Evolutionary conservation across 2,329 filamentous ascomycete genomes (phyloP).

Genomic region (Neonectria ditissima): DNA sequence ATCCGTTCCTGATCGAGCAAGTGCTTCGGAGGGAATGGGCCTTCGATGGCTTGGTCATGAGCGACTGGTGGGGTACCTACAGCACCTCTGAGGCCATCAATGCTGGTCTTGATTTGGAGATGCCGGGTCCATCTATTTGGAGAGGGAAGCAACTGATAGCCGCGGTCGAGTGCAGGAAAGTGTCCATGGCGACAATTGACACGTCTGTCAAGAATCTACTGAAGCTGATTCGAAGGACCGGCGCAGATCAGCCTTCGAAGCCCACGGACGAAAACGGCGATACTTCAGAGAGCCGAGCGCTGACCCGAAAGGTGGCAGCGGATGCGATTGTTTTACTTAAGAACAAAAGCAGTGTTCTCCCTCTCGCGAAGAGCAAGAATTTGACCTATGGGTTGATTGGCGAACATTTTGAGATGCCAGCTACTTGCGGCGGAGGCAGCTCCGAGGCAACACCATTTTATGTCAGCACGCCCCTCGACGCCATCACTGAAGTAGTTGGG

Average conservation of each 20-base stretch:
- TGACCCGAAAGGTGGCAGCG: neutral
- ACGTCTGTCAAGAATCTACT: slow-evolving; percentile 39
- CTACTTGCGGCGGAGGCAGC: slow-evolving; percentile 47
- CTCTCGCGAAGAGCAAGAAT: slow-evolving; percentile 22
- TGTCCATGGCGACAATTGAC: slow-evolving; percentile 34
- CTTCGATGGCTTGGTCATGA: slow-evolving; percentile 45
- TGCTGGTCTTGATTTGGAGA: slow-evolving; percentile 45
- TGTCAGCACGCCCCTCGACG: slow-evolving; percentile 44
- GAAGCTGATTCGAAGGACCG: slow-evolving; percentile 5
- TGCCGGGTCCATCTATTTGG: slow-evolving; percentile 47
- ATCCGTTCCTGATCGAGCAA: slow-evolving; percentile 30
- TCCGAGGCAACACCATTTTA: slow-evolving; percentile 47
- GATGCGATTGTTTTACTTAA: slow-evolving; percentile 50
- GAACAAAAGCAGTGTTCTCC: slow-evolving; percentile 18
- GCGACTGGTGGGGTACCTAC: slow-evolving; percentile 51
- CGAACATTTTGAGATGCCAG: slow-evolving; percentile 50
- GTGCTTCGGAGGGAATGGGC: slow-evolving; percentile 55
- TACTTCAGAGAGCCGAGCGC: neutral
- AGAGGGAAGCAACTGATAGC: slow-evolving; percentile 32
- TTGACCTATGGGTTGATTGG: slow-evolving; percentile 51
- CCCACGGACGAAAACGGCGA: neutral
- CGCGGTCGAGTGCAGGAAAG: slow-evolving; percentile 37
- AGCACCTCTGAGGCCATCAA: slow-evolving; percentile 45
- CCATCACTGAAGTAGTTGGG: slow-evolving; percentile 35
- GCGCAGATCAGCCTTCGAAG: too few relatives aligned